These are phyloP conservation scores for Decorospora gaudefroyi DNA, from an alignment of 2,329 filamentous ascomycete genomes.

Conservation along the genomic window DNA sequence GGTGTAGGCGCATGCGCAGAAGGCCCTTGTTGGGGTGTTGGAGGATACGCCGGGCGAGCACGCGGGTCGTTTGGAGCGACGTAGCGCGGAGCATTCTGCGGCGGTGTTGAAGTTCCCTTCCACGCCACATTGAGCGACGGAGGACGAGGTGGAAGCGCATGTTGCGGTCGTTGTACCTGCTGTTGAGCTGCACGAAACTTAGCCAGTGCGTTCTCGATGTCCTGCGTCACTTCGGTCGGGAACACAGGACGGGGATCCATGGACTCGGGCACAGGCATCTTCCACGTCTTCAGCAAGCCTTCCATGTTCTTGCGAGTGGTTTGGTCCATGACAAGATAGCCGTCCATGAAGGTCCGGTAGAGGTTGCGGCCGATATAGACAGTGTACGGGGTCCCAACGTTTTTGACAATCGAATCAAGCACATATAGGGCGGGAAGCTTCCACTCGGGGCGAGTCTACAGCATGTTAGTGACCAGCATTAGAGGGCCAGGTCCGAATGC, in stretches of 20 bases:
- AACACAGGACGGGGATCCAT: constrained; percentile 93
- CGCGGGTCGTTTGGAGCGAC: constrained; percentile 42
- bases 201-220: constrained; percentile 92
- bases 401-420: constrained; percentile 97
- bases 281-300: constrained; percentile 97
- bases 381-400: constrained; percentile 96
- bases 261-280: constrained; percentile 91
- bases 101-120: constrained; percentile 75
- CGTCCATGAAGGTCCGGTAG: constrained; percentile 94
- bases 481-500: background rate
- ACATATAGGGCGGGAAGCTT: constrained; percentile 97
- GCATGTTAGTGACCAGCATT: constrained; percentile 21
- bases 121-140: constrained; percentile 60
- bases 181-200: constrained; percentile 72
- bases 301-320: constrained; percentile 88
- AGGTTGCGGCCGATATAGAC: constrained; percentile 91
- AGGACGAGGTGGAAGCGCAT: constrained; percentile 46
- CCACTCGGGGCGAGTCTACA: constrained; percentile 83
- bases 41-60: constrained; percentile 42
- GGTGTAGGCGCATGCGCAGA: constrained; percentile 29
- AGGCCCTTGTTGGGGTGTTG: constrained; percentile 35
- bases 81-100: constrained; percentile 50
- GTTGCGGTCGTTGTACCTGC: constrained; percentile 54
- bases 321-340: constrained; percentile 86
- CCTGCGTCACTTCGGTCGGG: constrained; percentile 78